Percentiles rank a stretch among this genome's conserved stretches.
Evolutionary conservation across 2,329 filamentous ascomycete genomes (phyloP).

Genomic region (Aspergillus novoparasiticus): DNA sequence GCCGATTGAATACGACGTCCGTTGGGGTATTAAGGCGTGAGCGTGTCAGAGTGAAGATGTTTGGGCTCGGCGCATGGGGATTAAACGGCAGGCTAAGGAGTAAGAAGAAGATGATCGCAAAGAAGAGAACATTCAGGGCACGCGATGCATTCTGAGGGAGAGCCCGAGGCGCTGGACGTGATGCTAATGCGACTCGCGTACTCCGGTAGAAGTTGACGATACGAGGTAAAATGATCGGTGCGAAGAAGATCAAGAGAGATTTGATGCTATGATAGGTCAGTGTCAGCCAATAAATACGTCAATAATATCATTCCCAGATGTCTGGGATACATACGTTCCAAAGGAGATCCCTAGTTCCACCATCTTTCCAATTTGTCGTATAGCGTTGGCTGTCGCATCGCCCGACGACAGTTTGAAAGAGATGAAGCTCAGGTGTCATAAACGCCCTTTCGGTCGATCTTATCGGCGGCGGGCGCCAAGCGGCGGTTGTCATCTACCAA

Average conservation of each 20-base stretch:
- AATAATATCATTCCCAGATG: not conserved
- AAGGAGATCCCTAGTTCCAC: constrained; percentile 32
- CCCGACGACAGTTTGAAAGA: not conserved
- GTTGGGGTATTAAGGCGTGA: constrained; percentile 84
- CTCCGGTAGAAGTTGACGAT: constrained; percentile 41
- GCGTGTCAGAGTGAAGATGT: constrained; percentile 75
- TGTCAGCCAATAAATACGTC: not conserved
- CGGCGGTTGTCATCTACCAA: constrained; percentile 7
- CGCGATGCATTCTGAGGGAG: constrained; percentile 38
- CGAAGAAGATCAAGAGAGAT: constrained; percentile 47
- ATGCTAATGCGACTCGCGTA: constrained; percentile 35
- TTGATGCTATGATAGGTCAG: constrained; percentile 38
- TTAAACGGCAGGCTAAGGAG: constrained; percentile 69
- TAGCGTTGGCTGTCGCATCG: not conserved
- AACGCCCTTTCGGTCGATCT: constrained; percentile 9
- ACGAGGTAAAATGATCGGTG: constrained; percentile 44
- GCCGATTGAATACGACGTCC: constrained; percentile 79
- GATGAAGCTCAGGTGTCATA: constrained; percentile 17
- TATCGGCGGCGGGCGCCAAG: constrained; percentile 19
- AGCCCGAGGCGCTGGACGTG: constrained; percentile 40
- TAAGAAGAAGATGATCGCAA: constrained; percentile 56
- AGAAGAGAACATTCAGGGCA: constrained; percentile 54
- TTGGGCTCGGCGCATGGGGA: constrained; percentile 55
- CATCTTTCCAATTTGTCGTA: constrained; percentile 24
- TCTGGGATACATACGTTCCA: constrained; percentile 30